A percentile compares a stretch with the other conserved stretches of the same genome.
Evolutionary conservation across 208 protist species (phyloP).

Genomic region (Leishmania major): DNA sequence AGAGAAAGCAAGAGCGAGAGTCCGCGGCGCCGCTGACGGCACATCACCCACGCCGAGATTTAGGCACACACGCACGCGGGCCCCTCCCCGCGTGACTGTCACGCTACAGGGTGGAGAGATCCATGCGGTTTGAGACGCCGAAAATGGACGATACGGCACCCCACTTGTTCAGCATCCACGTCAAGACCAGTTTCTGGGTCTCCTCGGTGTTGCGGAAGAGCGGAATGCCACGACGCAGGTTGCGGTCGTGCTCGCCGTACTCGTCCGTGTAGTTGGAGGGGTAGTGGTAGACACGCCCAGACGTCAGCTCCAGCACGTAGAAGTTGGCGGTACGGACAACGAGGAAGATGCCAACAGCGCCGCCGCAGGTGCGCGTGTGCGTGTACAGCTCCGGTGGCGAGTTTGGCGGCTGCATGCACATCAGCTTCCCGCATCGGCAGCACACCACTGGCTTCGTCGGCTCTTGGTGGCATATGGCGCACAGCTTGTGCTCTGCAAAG

Average conservation of each 20-base stretch:
- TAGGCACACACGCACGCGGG: background rate
- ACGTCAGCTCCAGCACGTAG: slow-evolving; percentile 50
- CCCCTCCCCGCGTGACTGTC: background rate
- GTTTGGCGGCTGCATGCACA: slow-evolving; percentile 36
- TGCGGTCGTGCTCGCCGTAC: slow-evolving; percentile 50
- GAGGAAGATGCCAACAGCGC: slow-evolving; percentile 65
- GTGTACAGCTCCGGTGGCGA: slow-evolving; percentile 47
- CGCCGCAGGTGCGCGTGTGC: slow-evolving; percentile 57
- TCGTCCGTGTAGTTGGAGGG: slow-evolving; percentile 70
- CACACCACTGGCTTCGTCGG: slow-evolving; percentile 48
- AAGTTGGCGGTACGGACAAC: slow-evolving; percentile 36
- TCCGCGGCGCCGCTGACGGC: background rate
- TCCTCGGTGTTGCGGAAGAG: slow-evolving; percentile 38
- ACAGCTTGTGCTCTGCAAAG: slow-evolving; percentile 22
- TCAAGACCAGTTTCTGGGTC: slow-evolving; percentile 36
- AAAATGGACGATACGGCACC: slow-evolving; percentile 57
- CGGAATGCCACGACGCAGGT: slow-evolving; percentile 34
- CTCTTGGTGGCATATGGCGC: slow-evolving; percentile 33
- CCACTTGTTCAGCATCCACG: slow-evolving; percentile 77
- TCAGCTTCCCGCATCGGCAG: slow-evolving; percentile 51
- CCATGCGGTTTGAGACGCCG: slow-evolving; percentile 25
- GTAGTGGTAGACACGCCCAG: slow-evolving; percentile 30
- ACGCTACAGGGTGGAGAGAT: slow-evolving; percentile 31
- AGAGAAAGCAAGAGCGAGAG: background rate
- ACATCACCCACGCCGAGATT: background rate